These are phyloP conservation scores for Theobroma cacao DNA, from an alignment of 345 rosid genomes.

Conservation along the genomic window DNA sequence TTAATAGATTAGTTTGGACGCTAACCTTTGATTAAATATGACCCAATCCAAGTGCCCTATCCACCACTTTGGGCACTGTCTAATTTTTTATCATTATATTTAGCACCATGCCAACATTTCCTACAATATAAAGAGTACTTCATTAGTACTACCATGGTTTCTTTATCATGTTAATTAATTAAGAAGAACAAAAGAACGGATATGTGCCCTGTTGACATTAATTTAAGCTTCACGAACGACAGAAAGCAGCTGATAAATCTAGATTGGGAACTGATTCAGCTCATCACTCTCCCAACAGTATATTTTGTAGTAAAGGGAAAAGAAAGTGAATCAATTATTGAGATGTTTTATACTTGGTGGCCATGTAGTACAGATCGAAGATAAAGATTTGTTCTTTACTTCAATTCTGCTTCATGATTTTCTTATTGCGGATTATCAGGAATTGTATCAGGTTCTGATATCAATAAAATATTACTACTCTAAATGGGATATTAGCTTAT, in stretches of 20 bases:
- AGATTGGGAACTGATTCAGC: neutral
- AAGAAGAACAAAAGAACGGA: too few relatives aligned
- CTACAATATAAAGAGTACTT: neutral
- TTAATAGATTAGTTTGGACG: neutral
- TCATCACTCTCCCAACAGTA: neutral
- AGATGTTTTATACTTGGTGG: too few relatives aligned
- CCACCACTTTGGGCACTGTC: neutral
- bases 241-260: neutral
- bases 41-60: conserved; percentile 2
- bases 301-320: neutral
- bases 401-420: too few relatives aligned
- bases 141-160: neutral
- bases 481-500: too few relatives aligned
- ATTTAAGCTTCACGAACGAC: too few relatives aligned
- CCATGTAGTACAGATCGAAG: too few relatives aligned
- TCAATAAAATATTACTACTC: too few relatives aligned
- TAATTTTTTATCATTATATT: neutral
- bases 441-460: too few relatives aligned
- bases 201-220: neutral
- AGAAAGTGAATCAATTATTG: neutral
- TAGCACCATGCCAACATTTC: neutral
- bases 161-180: neutral
- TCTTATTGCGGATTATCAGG: too few relatives aligned
- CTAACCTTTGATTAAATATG: conserved; percentile 2
- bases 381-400: too few relatives aligned